These are phyloP conservation scores for Rubia yunnanensis DNA, from an alignment of 257 asterid genomes.

Conservation along the genomic window DNA sequence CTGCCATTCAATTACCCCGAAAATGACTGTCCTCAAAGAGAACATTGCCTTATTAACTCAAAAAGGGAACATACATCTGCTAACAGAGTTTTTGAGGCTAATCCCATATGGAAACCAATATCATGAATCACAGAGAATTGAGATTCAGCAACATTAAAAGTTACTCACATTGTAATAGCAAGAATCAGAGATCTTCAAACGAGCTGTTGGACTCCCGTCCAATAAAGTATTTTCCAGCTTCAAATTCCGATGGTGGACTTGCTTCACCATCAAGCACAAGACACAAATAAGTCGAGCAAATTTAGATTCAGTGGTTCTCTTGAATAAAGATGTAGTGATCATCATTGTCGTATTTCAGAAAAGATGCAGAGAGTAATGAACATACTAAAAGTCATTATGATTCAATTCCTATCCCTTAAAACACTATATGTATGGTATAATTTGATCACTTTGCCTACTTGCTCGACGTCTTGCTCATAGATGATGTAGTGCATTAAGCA, in stretches of 20 bases:
- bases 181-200: slow-evolving; percentile 83
- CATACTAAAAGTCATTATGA: no score
- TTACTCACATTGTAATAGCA: slow-evolving; percentile 76
- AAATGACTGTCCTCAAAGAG: no score
- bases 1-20: no score
- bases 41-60: no score
- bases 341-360: no score
- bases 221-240: slow-evolving; percentile 81
- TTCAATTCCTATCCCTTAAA: no score
- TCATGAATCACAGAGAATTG: background rate
- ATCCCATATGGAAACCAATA: background rate
- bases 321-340: no score
- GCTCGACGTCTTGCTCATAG: no score
- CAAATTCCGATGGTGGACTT: slow-evolving; percentile 82
- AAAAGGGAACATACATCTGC: background rate
- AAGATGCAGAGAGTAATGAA: background rate
- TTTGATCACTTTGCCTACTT: no score
- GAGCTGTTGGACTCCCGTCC: slow-evolving; percentile 95
- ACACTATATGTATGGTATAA: no score
- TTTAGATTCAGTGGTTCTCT: background rate
- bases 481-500: no score
- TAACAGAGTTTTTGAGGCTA: background rate
- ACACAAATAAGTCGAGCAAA: slow-evolving; percentile 12
- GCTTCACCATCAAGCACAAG: slow-evolving; percentile 35
- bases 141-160: no score